Conservation (phyloP, 2,329 filamentous ascomycete genomes). For the Diplodia mutila region DNA sequence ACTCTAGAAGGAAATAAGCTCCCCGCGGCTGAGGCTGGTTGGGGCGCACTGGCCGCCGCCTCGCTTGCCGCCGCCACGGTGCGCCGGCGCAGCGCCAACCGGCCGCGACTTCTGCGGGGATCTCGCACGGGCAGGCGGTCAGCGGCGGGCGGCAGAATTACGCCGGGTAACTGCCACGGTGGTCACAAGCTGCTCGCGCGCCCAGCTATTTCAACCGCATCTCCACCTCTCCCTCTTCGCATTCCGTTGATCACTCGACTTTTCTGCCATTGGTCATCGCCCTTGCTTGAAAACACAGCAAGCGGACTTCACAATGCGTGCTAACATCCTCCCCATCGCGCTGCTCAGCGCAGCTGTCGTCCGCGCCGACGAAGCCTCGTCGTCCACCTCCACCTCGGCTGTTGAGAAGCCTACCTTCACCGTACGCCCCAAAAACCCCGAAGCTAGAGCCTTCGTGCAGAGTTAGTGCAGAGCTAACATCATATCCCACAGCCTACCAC, state of each 20-base stretch:
- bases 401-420: constrained; percentile 78
- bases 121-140: not conserved
- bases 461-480: constrained; percentile 30
- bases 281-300: constrained; percentile 24
- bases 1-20: constrained; percentile 23
- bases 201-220: constrained; percentile 24
- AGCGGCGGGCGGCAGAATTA: constrained; percentile 10
- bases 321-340: constrained; percentile 74
- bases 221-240: constrained; percentile 21
- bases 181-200: constrained; percentile 11
- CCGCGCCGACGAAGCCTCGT: constrained; percentile 65
- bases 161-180: constrained; percentile 23
- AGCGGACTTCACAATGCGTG: constrained; percentile 69
- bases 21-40: constrained; percentile 13
- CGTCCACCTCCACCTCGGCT: constrained; percentile 46
- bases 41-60: not conserved
- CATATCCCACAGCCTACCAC: constrained; percentile 71
- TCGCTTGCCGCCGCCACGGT: not conserved
- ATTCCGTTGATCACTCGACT: constrained; percentile 16
- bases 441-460: not conserved
- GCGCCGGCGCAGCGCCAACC: not conserved
- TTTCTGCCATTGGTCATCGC: constrained; percentile 16
- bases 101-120: constrained; percentile 5
- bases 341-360: constrained; percentile 73
- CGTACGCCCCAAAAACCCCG: constrained; percentile 62